phyloP scores from a whole-genome alignment of 1,284 basidiomycete genomes.

The Marasmius oreades region DNA sequence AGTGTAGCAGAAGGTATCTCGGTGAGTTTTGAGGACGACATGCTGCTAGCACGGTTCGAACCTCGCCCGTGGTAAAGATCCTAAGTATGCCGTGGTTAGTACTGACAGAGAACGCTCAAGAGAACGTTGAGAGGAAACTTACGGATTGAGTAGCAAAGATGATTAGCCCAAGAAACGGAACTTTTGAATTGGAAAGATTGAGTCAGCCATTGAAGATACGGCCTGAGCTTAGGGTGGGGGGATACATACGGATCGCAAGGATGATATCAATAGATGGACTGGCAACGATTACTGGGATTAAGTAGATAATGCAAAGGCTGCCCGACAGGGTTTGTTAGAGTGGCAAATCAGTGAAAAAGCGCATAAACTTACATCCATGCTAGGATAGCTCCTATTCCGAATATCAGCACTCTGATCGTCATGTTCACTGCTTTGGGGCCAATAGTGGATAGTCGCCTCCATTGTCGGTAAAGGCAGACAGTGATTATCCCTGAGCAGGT shows the following conservation, averaged over 20 bases:
- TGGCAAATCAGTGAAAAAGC: not conserved
- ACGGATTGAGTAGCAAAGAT: not conserved
- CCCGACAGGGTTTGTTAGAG: too few relatives aligned
- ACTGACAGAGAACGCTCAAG: too few relatives aligned
- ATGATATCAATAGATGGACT: not conserved
- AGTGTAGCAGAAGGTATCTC: too few relatives aligned
- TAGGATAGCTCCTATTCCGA: not conserved
- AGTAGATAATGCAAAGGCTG: not conserved
- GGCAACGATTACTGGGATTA: not conserved
- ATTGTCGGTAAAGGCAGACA: not conserved
- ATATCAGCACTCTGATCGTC: not conserved
- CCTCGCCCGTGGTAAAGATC: too few relatives aligned
- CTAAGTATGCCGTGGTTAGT: too few relatives aligned
- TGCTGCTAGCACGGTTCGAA: too few relatives aligned
- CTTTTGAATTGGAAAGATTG: too few relatives aligned
- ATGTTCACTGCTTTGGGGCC: not conserved
- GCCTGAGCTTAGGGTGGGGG: too few relatives aligned
- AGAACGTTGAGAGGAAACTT: not conserved
- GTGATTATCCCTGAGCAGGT: not conserved
- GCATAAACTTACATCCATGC: not conserved
- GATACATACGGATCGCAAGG: not conserved
- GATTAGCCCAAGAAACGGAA: not conserved
- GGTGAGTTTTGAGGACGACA: too few relatives aligned
- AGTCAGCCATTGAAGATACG: too few relatives aligned
- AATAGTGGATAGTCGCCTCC: not conserved